phyloP scores from a whole-genome alignment of 2,329 filamentous ascomycete species.

The Fusarium hainanense region DNA sequence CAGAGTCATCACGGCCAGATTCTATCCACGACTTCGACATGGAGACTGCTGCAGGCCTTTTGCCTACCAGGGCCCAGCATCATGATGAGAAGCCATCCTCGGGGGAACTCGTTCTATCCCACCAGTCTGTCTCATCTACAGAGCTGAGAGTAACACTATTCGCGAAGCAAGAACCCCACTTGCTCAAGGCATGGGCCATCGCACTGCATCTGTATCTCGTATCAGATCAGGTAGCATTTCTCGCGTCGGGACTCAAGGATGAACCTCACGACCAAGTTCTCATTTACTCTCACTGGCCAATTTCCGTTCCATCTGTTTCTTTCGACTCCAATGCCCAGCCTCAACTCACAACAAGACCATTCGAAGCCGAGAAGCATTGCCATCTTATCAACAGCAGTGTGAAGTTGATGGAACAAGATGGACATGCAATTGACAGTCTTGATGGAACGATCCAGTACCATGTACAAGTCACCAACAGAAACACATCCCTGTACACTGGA shows the following conservation, averaged over 20 bases:
- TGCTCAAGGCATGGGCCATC: neutral
- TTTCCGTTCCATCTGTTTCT: neutral
- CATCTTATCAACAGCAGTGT: neutral
- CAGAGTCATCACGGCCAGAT: neutral
- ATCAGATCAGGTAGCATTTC: neutral
- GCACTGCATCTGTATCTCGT: neutral
- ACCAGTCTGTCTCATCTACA: neutral
- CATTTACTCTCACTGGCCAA: neutral
- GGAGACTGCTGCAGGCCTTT: neutral
- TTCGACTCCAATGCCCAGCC: neutral
- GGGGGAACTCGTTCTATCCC: neutral
- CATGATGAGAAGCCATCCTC: neutral
- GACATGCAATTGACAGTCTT: neutral
- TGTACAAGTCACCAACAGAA: neutral
- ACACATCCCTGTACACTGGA: neutral
- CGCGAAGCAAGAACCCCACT: neutral
- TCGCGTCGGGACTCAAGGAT: neutral
- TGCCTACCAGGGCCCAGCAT: neutral
- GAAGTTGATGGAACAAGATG: neutral
- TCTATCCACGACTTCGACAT: constrained; percentile 4
- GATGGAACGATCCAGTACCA: neutral
- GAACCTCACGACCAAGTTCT: neutral
- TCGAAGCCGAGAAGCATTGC: neutral
- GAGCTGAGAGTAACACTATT: neutral
- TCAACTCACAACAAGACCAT: neutral